Evolutionary conservation across 2,329 filamentous ascomycete genomes (phyloP), one percentile per base, ranked within the genome.

Genomic region (Furcasterigmium furcatum): DNA sequence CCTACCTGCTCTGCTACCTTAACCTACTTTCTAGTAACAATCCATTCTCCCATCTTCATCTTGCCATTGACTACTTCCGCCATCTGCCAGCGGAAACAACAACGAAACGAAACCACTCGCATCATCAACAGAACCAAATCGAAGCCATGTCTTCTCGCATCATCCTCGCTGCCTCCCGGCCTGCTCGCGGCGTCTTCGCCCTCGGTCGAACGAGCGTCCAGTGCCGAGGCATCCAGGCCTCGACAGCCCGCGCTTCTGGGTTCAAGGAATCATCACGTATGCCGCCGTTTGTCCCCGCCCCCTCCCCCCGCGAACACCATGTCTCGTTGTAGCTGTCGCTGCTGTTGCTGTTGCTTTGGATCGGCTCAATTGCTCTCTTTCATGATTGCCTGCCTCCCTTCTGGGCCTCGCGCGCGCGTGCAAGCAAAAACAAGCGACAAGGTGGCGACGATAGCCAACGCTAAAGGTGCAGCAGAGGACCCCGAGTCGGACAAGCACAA

Each of bases 401-500:
- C 9, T 16, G 30, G 30, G 5, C 14, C 13, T n/a, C n/a, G n/a
- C n/a, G n/a, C n/a, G n/a, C n/a, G n/a, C n/a, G n/a, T n/a, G n/a
- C n/a, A n/a, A n/a, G n/a, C n/a, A n/a, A n/a, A n/a, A n/a, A n/a
- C n/a, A n/a, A n/a, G n/a, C n/a, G n/a, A n/a, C n/a, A n/a, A n/a
- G n/a, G n/a, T n/a, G n/a, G n/a, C n/a, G n/a, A n/a, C n/a, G n/a
- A n/a, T n/a, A n/a, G n/a, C n/a, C n/a, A n/a, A n/a, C n/a, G n/a
- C n/a, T n/a, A n/a, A n/a, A n/a, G n/a, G n/a, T n/a, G n/a, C n/a
- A 68, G 60, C 62, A 52, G 65, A 61, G 41, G 58, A 67, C 36
- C 54, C 65, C 13, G 67, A 74, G 52, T 66, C 69, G 56, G 77
- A 84, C 49, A 76, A 69, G 59, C 80, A 83, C 68, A 84, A 85